These are phyloP conservation scores for Mycocalia duriaeana DNA, from an alignment of 1,284 basidiomycete species.

Conservation along the genomic window DNA sequence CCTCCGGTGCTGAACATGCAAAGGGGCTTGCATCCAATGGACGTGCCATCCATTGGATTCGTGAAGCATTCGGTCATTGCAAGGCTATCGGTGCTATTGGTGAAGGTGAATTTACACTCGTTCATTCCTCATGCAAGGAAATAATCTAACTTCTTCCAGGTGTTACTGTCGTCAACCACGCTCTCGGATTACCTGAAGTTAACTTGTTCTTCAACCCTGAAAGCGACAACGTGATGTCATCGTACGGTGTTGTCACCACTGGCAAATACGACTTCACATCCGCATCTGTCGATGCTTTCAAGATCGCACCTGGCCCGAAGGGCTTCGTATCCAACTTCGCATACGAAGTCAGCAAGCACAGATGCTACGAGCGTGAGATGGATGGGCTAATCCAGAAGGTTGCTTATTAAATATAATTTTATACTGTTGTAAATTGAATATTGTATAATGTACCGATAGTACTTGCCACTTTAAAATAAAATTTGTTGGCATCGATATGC, in stretches of 20 bases:
- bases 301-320: slow-evolving; percentile 39
- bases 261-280: slow-evolving; percentile 41
- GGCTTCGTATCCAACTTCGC: slow-evolving; percentile 58
- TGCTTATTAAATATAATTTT: slow-evolving; percentile 58
- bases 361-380: slow-evolving; percentile 56
- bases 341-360: slow-evolving; percentile 58
- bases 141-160: slow-evolving; percentile 25
- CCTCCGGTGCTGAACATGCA: slow-evolving; percentile 55
- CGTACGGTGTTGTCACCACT: slow-evolving; percentile 60
- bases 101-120: slow-evolving; percentile 38
- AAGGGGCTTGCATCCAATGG: slow-evolving; percentile 50
- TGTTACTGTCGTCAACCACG: slow-evolving; percentile 42
- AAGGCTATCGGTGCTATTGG: slow-evolving; percentile 76
- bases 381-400: slow-evolving; percentile 50
- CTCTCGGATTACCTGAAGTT: slow-evolving; percentile 43
- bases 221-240: slow-evolving; percentile 39
- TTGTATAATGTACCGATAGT: no score
- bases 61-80: slow-evolving; percentile 77
- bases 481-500: no score
- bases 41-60: slow-evolving; percentile 63
- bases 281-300: slow-evolving; percentile 35
- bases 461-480: no score
- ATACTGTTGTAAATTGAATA: no score
- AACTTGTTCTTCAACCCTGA: slow-evolving; percentile 29
- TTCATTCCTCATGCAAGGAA: neutral